A percentile compares a stretch with the other conserved stretches of the same genome.
Evolutionary conservation across 257 asterid species (phyloP).

Genomic region (Striga asiatica): DNA sequence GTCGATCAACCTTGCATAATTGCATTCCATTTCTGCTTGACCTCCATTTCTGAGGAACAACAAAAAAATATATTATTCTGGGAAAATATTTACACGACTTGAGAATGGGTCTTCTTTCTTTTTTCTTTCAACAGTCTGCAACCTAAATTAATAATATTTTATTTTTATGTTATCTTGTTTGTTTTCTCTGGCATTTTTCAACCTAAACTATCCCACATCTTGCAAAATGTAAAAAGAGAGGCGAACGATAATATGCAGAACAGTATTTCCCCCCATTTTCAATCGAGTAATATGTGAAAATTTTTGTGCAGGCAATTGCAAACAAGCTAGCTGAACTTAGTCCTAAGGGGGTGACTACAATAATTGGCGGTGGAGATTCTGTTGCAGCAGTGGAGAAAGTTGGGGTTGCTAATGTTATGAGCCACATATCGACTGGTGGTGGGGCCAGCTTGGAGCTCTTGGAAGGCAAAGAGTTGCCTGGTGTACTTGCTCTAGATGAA

Average conservation of each 20-base stretch:
- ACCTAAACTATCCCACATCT: not conserved
- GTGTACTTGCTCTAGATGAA: conserved; percentile 81
- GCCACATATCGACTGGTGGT: conserved; percentile 94
- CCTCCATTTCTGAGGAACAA: not conserved
- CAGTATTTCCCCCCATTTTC: no score
- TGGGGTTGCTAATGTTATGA: conserved; percentile 74
- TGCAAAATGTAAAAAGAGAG: no score
- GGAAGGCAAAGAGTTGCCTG: conserved; percentile 81
- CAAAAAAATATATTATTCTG: not conserved
- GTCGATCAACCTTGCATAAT: not conserved
- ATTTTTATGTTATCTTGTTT: no score
- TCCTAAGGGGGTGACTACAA: conserved; percentile 76
- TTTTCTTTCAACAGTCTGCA: not conserved
- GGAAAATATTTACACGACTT: not conserved
- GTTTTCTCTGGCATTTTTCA: not conserved
- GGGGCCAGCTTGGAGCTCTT: conserved; percentile 93
- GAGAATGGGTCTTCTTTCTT: not conserved
- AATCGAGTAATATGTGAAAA: no score
- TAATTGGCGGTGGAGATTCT: conserved; percentile 90
- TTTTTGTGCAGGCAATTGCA: conserved; percentile 48
- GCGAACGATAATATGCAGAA: no score
- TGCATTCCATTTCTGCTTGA: no score
- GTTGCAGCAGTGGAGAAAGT: conserved; percentile 93
- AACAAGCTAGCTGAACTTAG: conserved; percentile 79
- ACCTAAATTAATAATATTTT: no score